Percentiles rank a stretch among this genome's conserved stretches.
Evolutionary conservation across 1,284 basidiomycete species (phyloP).

Genomic region (Singerocomus inundabilis): DNA sequence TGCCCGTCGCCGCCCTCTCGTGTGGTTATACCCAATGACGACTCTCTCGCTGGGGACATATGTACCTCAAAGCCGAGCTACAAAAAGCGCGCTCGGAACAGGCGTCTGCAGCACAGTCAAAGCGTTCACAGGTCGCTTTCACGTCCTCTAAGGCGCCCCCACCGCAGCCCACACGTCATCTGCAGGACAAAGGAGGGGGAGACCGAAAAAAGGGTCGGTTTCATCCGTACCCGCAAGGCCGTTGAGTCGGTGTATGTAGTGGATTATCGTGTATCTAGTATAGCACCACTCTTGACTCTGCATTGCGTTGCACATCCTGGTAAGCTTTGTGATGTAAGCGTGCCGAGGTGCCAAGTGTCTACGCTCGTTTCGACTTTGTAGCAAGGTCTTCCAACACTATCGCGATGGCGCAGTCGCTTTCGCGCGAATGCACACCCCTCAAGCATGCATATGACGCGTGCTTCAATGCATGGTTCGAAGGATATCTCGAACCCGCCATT

Average conservation of each 20-base stretch:
- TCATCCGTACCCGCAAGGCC: conserved; percentile 24
- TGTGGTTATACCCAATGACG: conserved; percentile 3
- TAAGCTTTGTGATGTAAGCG: conserved; percentile 23
- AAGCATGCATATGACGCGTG: conserved; percentile 91
- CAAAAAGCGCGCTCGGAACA: conserved; percentile 47
- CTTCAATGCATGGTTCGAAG: conserved; percentile 96
- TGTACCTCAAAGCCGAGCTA: conserved; percentile 39
- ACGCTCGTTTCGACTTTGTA: neutral
- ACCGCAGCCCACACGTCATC: conserved; percentile 7
- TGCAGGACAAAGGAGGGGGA: conserved; percentile 20
- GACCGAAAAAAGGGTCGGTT: conserved; percentile 26
- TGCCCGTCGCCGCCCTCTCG: conserved; percentile 12
- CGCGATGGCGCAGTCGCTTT: conserved; percentile 69
- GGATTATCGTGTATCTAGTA: conserved; percentile 20
- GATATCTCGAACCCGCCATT: conserved; percentile 82
- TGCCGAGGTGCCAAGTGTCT: neutral
- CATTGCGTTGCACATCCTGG: neutral
- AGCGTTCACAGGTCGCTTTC: conserved; percentile 36
- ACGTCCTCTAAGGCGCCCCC: conserved; percentile 25
- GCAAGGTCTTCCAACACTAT: neutral
- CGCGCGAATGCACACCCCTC: conserved; percentile 82
- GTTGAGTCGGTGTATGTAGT: conserved; percentile 13
- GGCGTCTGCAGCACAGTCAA: conserved; percentile 28
- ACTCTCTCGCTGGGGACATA: conserved; percentile 11
- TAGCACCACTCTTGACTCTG: conserved; percentile 6